Percentiles rank a stretch among this genome's conserved stretches.
These are phyloP conservation scores for Peronospora belbahrii DNA, from an alignment of 352 stramenopile genomes.

Conservation along the genomic window DNA sequence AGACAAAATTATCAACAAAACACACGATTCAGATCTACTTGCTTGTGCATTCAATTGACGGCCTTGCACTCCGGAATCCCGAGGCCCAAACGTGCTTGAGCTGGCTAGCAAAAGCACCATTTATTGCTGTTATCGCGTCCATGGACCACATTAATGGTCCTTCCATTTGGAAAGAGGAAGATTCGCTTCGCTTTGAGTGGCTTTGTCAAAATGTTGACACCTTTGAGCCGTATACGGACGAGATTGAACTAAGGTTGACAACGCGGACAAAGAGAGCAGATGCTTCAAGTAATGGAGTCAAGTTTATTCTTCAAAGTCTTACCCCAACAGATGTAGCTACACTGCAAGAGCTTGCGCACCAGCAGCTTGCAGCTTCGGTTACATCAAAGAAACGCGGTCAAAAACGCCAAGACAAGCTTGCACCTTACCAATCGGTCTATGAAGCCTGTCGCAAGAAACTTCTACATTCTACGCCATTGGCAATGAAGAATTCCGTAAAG, in stretches of 20 bases:
- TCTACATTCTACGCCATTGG: conserved; percentile 35
- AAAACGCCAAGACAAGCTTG: conserved; percentile 15
- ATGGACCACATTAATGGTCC: conserved; percentile 52
- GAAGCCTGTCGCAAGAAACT: conserved; percentile 44
- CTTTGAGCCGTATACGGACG: conserved; percentile 34
- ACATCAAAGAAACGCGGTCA: conserved; percentile 3
- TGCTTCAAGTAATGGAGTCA: conserved; percentile 35
- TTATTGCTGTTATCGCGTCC: conserved; percentile 39
- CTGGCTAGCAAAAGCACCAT: conserved; percentile 33
- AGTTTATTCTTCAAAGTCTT: conserved; percentile 59
- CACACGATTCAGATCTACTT: conserved; percentile 28
- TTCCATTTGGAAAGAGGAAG: conserved; percentile 49
- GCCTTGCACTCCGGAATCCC: conserved; percentile 29
- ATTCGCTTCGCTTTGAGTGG: conserved; percentile 46
- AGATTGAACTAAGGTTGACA: conserved; percentile 32
- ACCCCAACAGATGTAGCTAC: conserved; percentile 49
- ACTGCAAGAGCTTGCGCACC: conserved; percentile 33
- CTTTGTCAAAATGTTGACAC: conserved; percentile 38
- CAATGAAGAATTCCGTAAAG: conserved; percentile 63
- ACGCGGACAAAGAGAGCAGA: conserved; percentile 24
- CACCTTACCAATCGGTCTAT: conserved; percentile 43
- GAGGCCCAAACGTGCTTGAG: conserved; percentile 48
- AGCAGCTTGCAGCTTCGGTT: conserved; percentile 22
- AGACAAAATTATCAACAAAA: conserved; percentile 4
- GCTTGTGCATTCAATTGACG: conserved; percentile 53